phyloP scores from a whole-genome alignment of 495 filamentous ascomycete species.

The Venustampulla echinocandica region DNA sequence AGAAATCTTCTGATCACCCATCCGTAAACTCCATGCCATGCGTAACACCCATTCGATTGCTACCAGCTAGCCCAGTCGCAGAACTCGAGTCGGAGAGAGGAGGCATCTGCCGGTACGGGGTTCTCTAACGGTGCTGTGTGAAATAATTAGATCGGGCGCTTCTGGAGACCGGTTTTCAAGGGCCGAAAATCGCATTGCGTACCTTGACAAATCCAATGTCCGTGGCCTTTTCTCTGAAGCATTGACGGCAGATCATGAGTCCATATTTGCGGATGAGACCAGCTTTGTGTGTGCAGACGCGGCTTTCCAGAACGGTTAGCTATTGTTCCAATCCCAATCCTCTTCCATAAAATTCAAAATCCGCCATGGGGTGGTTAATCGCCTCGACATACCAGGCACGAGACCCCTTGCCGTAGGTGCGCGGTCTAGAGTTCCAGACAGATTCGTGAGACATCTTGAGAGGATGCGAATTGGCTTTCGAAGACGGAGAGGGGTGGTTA shows the following conservation, averaged over 20 bases:
- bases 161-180: slow-evolving; percentile 7
- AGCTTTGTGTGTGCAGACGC: slow-evolving; percentile 89
- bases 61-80: slow-evolving; percentile 10
- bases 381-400: slow-evolving; percentile 64
- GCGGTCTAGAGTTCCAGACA: slow-evolving; percentile 97
- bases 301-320: slow-evolving; percentile 44
- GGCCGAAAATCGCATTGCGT: slow-evolving; percentile 25
- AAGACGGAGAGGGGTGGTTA: neutral
- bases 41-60: slow-evolving; percentile 19
- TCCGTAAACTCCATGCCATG: slow-evolving; percentile 25
- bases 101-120: neutral
- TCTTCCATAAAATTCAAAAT: neutral
- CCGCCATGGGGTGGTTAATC: neutral
- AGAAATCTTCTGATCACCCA: slow-evolving; percentile 13
- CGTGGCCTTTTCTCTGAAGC: slow-evolving; percentile 93
- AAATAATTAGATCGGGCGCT: slow-evolving; percentile 18
- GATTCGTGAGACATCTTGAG: slow-evolving; percentile 90
- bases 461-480: slow-evolving; percentile 6
- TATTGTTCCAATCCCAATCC: slow-evolving; percentile 17
- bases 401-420: slow-evolving; percentile 91
- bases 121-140: slow-evolving; percentile 46
- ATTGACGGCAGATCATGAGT: slow-evolving; percentile 98
- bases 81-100: slow-evolving; percentile 10
- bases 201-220: slow-evolving; percentile 99
- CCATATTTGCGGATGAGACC: slow-evolving; percentile 99